Evolutionary conservation across 2,329 filamentous ascomycete genomes (phyloP).

Genomic region (Colletotrichum coccodes): DNA sequence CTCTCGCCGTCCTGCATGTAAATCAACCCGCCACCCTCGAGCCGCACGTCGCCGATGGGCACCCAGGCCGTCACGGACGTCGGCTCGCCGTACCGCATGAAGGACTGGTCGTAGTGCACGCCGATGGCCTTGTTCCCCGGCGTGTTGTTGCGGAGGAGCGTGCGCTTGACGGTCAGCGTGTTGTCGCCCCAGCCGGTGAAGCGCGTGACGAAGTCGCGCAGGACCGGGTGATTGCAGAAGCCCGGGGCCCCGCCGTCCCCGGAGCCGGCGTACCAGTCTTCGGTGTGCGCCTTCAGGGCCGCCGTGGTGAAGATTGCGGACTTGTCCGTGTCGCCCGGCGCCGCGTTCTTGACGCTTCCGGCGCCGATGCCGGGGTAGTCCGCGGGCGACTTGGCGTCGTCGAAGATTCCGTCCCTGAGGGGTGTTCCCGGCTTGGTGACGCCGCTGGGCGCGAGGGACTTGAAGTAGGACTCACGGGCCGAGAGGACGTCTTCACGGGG

Average conservation of each 20-base stretch:
- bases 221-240: conserved; percentile 62
- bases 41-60: conserved; percentile 61
- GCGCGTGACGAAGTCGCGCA: conserved; percentile 59
- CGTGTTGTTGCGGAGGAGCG: conserved; percentile 65
- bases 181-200: conserved; percentile 64
- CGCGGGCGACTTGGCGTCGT: conserved; percentile 34
- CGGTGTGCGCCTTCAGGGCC: conserved; percentile 63
- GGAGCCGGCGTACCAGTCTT: conserved; percentile 56
- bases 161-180: conserved; percentile 45
- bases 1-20: conserved; percentile 61
- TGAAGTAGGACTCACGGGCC: conserved; percentile 31
- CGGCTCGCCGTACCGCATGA: conserved; percentile 63
- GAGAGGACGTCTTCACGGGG: conserved; percentile 25
- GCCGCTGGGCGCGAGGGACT: conserved; percentile 28
- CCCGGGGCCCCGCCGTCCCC: conserved; percentile 36
- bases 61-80: conserved; percentile 68
- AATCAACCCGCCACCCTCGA: conserved; percentile 67
- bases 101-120: conserved; percentile 70
- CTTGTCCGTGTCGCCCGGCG: conserved; percentile 49
- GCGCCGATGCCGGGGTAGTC: conserved; percentile 53
- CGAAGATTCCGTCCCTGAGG: conserved; percentile 33
- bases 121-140: conserved; percentile 67
- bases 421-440: conserved; percentile 29
- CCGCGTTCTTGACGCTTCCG: conserved; percentile 55
- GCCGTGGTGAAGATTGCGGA: conserved; percentile 42